These are phyloP conservation scores for Kwoniella sp. DNA, from an alignment of 768 basidiomycete species.

Conservation along the genomic window DNA sequence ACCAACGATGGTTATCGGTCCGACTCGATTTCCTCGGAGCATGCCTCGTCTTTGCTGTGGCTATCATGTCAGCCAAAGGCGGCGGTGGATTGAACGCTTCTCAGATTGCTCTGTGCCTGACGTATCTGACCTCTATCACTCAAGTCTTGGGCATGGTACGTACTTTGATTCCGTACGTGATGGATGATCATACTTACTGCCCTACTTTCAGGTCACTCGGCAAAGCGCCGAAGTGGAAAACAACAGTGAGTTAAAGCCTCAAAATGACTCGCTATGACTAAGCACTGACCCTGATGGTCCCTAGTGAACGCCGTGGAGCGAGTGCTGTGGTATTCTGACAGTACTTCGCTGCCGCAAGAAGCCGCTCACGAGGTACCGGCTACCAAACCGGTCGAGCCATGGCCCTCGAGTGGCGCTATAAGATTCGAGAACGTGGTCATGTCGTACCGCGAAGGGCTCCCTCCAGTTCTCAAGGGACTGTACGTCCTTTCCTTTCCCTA, in stretches of 20 bases:
- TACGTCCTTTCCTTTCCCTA: slow-evolving; percentile 17
- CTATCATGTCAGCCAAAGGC: slow-evolving; percentile 74
- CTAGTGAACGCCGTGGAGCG: slow-evolving; percentile 58
- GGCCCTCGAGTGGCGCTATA: slow-evolving; percentile 75
- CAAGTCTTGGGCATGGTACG: slow-evolving; percentile 51
- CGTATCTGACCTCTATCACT: slow-evolving; percentile 55
- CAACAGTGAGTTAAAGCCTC: slow-evolving; percentile 59
- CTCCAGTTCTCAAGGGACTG: slow-evolving; percentile 77
- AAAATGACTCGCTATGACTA: slow-evolving; percentile 2
- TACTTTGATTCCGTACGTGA: background rate
- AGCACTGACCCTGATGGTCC: background rate
- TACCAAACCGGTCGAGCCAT: slow-evolving; percentile 63
- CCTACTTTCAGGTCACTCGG: slow-evolving; percentile 34
- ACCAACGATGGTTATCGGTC: slow-evolving; percentile 76
- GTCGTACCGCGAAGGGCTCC: slow-evolving; percentile 79
- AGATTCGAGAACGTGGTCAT: slow-evolving; percentile 73
- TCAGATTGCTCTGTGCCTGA: slow-evolving; percentile 75
- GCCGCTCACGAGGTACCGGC: slow-evolving; percentile 67
- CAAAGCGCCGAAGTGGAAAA: slow-evolving; percentile 74
- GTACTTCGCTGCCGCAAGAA: slow-evolving; percentile 65
- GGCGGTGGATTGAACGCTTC: slow-evolving; percentile 73
- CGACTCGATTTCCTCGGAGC: slow-evolving; percentile 85
- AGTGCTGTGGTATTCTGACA: slow-evolving; percentile 77
- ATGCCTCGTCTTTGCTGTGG: slow-evolving; percentile 60
- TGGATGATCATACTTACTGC: background rate